These are phyloP conservation scores for Penicillium sp. DNA, from an alignment of 2,329 filamentous ascomycete species.

Conservation along the genomic window DNA sequence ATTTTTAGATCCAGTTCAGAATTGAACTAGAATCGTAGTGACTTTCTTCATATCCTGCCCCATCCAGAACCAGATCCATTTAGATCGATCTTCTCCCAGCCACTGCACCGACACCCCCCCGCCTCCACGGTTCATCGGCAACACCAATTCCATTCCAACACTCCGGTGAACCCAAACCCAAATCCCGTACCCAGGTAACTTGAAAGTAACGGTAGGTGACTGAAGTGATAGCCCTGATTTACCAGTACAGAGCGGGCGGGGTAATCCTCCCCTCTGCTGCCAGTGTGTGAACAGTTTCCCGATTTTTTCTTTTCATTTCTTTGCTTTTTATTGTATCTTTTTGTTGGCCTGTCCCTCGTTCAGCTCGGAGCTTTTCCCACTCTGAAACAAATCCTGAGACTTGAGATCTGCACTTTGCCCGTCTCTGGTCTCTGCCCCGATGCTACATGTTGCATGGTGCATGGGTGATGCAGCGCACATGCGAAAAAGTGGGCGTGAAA, in stretches of 20 bases:
- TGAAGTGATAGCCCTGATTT: background rate
- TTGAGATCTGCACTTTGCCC: background rate
- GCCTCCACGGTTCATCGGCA: background rate
- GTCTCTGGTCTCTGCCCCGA: background rate
- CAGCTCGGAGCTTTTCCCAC: background rate
- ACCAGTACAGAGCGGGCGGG: background rate
- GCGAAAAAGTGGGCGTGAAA: background rate
- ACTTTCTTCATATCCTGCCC: background rate
- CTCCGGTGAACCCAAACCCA: background rate
- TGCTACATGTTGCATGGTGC: background rate
- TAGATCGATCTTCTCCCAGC: background rate
- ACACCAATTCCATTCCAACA: background rate
- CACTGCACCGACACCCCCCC: too few relatives aligned
- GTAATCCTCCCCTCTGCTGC: background rate
- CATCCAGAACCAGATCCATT: background rate
- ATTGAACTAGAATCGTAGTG: background rate
- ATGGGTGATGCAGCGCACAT: too few relatives aligned
- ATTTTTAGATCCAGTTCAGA: background rate
- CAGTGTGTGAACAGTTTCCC: too few relatives aligned
- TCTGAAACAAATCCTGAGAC: background rate
- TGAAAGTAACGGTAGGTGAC: too few relatives aligned
- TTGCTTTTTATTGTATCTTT: too few relatives aligned
- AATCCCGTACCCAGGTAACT: too few relatives aligned
- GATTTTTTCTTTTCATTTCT: too few relatives aligned
- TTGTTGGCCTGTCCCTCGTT: background rate